phyloP scores from a whole-genome alignment of 2,329 filamentous ascomycete genomes.

The Fusarium tjaetaba region DNA sequence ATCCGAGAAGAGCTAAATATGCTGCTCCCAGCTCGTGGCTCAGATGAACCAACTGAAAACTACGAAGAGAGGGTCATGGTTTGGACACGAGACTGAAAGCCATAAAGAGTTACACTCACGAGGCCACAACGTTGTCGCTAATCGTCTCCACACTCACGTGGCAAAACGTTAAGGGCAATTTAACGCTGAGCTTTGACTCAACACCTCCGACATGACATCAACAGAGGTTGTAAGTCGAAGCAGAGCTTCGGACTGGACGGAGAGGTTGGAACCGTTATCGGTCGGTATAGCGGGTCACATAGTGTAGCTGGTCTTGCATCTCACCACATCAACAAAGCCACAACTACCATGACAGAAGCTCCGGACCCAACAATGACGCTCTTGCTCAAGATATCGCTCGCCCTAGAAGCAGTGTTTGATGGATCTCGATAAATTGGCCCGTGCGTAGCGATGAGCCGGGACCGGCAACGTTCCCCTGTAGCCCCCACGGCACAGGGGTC shows the following conservation, averaged over 20 bases:
- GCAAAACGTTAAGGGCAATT: constrained; percentile 7
- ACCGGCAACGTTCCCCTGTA: constrained; percentile 30
- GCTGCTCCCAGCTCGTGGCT: constrained; percentile 46
- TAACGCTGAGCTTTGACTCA: constrained; percentile 1
- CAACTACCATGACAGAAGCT: constrained; percentile 13
- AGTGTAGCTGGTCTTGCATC: not conserved
- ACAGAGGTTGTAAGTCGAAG: constrained; percentile 23
- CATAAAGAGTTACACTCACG: not conserved
- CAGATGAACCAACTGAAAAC: constrained; percentile 44
- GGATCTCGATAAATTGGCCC: constrained; percentile 33
- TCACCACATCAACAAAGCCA: constrained; percentile 4
- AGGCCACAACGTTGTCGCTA: constrained; percentile 22
- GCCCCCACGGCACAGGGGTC: constrained; percentile 35
- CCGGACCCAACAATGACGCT: constrained; percentile 35
- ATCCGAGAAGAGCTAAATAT: constrained; percentile 47
- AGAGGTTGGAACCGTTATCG: not conserved
- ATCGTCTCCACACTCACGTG: constrained; percentile 42
- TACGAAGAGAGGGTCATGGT: constrained; percentile 50
- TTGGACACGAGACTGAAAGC: constrained; percentile 36
- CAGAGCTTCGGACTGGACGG: not conserved
- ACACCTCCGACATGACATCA: constrained; percentile 14
- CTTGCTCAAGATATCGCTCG: constrained; percentile 16
- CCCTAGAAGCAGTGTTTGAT: constrained; percentile 18
- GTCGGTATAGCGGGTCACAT: not conserved
- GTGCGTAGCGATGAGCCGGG: constrained; percentile 35